These are phyloP conservation scores for Penicillium oxalicum DNA, from an alignment of 2,329 filamentous ascomycete species.

Conservation along the genomic window DNA sequence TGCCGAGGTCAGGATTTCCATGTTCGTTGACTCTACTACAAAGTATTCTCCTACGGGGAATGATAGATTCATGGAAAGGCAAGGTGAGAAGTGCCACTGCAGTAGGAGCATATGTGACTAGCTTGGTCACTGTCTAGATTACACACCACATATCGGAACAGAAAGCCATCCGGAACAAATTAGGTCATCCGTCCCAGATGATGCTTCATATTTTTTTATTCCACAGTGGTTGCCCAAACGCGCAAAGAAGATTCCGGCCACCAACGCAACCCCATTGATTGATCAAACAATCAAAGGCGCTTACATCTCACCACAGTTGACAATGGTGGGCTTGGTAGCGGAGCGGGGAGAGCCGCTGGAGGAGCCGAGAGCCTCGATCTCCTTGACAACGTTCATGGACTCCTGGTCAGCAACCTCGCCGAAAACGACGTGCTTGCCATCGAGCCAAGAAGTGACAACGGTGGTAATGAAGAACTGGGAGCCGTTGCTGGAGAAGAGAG, in stretches of 20 bases:
- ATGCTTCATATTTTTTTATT: background rate
- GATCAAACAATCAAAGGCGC: conserved; percentile 11
- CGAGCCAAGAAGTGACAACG: conserved; percentile 60
- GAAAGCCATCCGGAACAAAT: conserved; percentile 6
- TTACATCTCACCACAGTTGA: conserved; percentile 45
- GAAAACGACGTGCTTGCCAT: conserved; percentile 66
- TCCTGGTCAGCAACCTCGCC: conserved; percentile 54
- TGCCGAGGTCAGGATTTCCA: no score
- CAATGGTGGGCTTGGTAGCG: conserved; percentile 51
- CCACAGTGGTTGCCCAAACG: conserved; percentile 3
- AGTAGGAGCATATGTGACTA: conserved; percentile 10
- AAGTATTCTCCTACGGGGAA: no score
- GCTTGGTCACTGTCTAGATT: conserved; percentile 27
- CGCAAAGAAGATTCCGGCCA: conserved; percentile 10
- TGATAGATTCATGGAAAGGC: no score
- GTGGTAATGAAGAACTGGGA: conserved; percentile 71
- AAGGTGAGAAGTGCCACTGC: background rate
- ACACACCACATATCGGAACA: conserved; percentile 8
- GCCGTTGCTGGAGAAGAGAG: conserved; percentile 49
- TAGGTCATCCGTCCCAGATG: background rate
- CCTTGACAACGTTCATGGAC: conserved; percentile 51
- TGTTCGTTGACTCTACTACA: no score
- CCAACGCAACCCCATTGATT: background rate
- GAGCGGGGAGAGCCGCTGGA: conserved; percentile 48
- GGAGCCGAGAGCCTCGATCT: conserved; percentile 55